A percentile compares a stretch with the other conserved stretches of the same genome.
phyloP scores from a whole-genome alignment of 805 yeast species.

The Cyberlindnera veronae region DNA sequence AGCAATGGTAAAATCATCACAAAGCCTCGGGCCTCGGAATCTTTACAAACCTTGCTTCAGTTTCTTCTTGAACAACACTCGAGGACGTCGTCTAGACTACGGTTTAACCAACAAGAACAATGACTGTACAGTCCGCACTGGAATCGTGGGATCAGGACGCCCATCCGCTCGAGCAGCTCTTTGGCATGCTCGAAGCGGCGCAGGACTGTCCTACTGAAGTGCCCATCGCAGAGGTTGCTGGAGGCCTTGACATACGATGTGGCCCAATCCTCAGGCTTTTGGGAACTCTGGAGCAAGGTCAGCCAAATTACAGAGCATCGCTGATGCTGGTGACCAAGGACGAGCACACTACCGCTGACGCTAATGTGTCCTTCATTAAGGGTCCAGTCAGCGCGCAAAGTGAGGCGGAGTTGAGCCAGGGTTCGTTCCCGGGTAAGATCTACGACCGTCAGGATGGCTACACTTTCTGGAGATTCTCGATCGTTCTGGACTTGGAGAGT shows the following conservation, averaged over 20 bases:
- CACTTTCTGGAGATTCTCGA: slow-evolving; percentile 62
- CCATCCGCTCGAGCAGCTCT: slow-evolving; percentile 12
- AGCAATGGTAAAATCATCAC: slow-evolving; percentile 6
- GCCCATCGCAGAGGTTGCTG: slow-evolving; percentile 13
- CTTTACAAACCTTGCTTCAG: neutral
- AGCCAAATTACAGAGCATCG: slow-evolving; percentile 60
- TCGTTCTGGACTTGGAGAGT: slow-evolving; percentile 45
- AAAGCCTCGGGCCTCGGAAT: too few relatives aligned
- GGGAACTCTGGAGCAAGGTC: slow-evolving; percentile 53
- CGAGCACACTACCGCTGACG: slow-evolving; percentile 35
- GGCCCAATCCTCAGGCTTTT: slow-evolving; percentile 78
- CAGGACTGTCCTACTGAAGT: slow-evolving; percentile 12
- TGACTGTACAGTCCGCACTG: slow-evolving; percentile 1
- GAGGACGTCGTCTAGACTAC: too few relatives aligned
- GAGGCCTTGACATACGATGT: slow-evolving; percentile 45
- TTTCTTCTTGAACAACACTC: neutral
- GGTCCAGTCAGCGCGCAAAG: slow-evolving; percentile 29
- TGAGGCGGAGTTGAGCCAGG: slow-evolving; percentile 26
- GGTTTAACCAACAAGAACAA: neutral
- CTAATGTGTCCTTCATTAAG: slow-evolving; percentile 18
- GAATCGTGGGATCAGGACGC: slow-evolving; percentile 13
- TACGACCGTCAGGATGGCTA: slow-evolving; percentile 44
- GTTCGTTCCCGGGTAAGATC: slow-evolving; percentile 43
- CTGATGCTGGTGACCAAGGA: slow-evolving; percentile 56
- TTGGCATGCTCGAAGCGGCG: slow-evolving; percentile 8